Evolutionary conservation across 352 stramenopile genomes (phyloP).

Genomic region (Phytophthora constricta): DNA sequence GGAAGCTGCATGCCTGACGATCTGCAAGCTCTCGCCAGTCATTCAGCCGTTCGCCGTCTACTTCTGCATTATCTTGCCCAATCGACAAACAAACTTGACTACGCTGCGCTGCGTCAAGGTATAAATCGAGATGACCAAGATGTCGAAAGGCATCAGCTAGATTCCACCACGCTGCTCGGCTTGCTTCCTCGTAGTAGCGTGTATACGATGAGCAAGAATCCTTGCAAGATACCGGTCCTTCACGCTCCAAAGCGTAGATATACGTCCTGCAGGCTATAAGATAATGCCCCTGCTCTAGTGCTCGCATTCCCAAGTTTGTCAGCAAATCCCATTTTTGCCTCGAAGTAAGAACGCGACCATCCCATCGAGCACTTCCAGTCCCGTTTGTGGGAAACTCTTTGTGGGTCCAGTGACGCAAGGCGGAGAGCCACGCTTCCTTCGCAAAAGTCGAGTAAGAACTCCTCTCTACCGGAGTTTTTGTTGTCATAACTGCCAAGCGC

Average conservation of each 20-base stretch:
- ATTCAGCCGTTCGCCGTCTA: conserved; percentile 3
- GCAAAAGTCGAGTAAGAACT: conserved; percentile 13
- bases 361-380: not conserved
- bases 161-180: conserved; percentile 48
- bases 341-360: conserved; percentile 1
- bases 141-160: conserved; percentile 73
- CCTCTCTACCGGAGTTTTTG: conserved; percentile 1
- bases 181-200: conserved; percentile 14
- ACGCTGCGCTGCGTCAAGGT: conserved; percentile 45
- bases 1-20: conserved; percentile 31
- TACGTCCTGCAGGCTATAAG: conserved; percentile 51
- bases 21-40: conserved; percentile 17
- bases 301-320: conserved; percentile 55
- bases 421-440: conserved; percentile 66
- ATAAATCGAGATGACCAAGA: conserved; percentile 59
- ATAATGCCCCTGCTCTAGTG: conserved; percentile 57
- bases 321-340: conserved; percentile 59
- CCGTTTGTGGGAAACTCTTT: conserved; percentile 27
- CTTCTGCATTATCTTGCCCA: not conserved
- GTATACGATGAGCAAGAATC: not conserved
- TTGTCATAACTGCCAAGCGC: conserved; percentile 9
- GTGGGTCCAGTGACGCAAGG: conserved; percentile 57
- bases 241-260: conserved; percentile 53
- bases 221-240: not conserved
- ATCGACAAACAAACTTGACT: conserved; percentile 7